Conservation (phyloP, 2,329 filamentous ascomycete species). For the Pseudomassariella vexata region DNA sequence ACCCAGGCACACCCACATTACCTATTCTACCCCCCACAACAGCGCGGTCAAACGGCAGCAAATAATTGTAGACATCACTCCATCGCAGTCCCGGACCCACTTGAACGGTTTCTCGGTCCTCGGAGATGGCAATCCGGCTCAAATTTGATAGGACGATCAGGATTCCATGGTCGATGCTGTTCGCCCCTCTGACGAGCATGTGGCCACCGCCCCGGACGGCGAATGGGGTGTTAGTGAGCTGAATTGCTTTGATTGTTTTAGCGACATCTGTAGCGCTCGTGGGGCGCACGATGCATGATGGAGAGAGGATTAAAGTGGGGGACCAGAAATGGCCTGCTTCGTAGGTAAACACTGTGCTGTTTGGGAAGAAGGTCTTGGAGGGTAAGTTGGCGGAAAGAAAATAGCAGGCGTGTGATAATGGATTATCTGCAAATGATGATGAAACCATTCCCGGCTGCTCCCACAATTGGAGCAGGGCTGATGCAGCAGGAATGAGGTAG, state of each 20-base stretch:
- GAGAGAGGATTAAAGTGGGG: slow-evolving; percentile 24
- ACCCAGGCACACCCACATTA: slow-evolving; percentile 9
- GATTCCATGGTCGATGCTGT: slow-evolving; percentile 9
- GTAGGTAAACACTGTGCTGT: slow-evolving; percentile 19
- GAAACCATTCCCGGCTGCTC: no score
- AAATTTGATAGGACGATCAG: slow-evolving; percentile 6
- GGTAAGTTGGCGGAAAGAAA: no score
- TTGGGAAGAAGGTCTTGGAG: slow-evolving; percentile 17
- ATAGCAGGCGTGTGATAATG: no score
- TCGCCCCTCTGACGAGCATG: slow-evolving; percentile 20
- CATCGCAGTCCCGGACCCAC: slow-evolving; percentile 5
- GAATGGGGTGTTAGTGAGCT: slow-evolving; percentile 13
- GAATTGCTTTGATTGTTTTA: slow-evolving; percentile 14
- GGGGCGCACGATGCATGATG: slow-evolving; percentile 25
- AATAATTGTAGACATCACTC: slow-evolving; percentile 6
- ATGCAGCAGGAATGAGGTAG: no score
- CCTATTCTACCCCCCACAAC: slow-evolving; percentile 7
- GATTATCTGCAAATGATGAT: no score
- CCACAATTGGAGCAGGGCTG: no score
- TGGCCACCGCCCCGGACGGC: slow-evolving; percentile 26
- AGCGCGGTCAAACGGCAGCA: slow-evolving; percentile 2
- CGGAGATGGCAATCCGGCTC: slow-evolving; percentile 4
- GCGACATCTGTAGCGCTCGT: slow-evolving; percentile 17
- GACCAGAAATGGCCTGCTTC: slow-evolving; percentile 27
- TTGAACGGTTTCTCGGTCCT: slow-evolving; percentile 14